Evolutionary conservation across 2,329 filamentous ascomycete species (phyloP), one percentile per base, ranked within the genome.

Genomic region (Trichoderma hamatum): DNA sequence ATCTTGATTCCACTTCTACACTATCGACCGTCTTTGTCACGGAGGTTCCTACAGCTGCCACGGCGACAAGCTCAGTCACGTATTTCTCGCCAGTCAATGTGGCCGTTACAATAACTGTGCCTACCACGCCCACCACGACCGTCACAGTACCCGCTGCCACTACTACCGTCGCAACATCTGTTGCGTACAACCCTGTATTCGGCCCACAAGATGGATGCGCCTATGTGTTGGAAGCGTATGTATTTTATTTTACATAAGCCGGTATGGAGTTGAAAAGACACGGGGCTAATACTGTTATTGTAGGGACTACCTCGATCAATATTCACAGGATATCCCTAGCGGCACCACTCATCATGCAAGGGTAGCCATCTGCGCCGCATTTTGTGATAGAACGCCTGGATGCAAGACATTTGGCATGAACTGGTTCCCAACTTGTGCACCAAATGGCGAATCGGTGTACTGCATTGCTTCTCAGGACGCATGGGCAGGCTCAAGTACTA

Each of bases 391-490:
- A 32, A 65, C 51, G 1, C 34, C 51, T 11, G 62, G 62, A 32
- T 65, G 62, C 51, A 39, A 11, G 21, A 65, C 62, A 43, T 30
- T 65, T 14, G 62, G 62, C 6, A 65, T 65, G 62, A 65, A 65
- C 13, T 65, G 51, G 51, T 65, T 65, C 14, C 62, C 62, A 4
- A 14, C 51, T 46, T 65, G 62, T 19, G 62, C 11, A 9, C 19
- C 34, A 3, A 65, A 65, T 7, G 62, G 62, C 26, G 62, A 65
- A 5, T 65, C 62, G 3, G 51, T 65, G 24, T 65, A 65, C 11
- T 65, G 62, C 51, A 56, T 65, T 56, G 62, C 62, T 56, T 65
- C 62, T 13, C 34, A 55, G 16, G 36, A 56, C 55, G 19, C 62
- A 7, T 65, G 62, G 62, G 62, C 51, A 5, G 62, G 62, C 13